phyloP scores from a whole-genome alignment of 202 grass and related monocot genomes.

The Panicum hallii region DNA sequence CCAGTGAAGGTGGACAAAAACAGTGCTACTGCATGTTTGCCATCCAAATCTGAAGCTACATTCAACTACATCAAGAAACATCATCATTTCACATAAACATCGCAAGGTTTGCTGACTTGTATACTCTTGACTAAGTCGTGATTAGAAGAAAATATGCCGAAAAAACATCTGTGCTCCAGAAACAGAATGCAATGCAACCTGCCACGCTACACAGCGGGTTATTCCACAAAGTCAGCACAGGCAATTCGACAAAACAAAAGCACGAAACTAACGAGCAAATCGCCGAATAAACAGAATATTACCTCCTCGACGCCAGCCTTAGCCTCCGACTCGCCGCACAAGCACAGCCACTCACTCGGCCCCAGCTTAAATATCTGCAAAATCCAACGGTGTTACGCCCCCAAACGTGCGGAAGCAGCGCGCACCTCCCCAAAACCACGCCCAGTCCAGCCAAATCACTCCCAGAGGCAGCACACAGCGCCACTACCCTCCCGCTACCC shows the following conservation, averaged over 20 bases:
- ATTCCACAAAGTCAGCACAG: constrained; percentile 16
- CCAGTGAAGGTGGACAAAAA: not conserved
- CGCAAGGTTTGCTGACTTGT: not conserved
- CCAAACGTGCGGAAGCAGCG: not conserved
- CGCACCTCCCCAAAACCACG: not conserved
- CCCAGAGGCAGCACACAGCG: not conserved
- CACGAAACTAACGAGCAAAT: not conserved
- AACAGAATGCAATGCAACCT: constrained; percentile 14
- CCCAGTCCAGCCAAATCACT: not conserved
- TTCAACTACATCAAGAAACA: constrained; percentile 21
- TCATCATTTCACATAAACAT: not conserved
- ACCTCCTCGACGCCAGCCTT: constrained; percentile 66
- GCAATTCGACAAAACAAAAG: not conserved
- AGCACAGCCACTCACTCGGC: constrained; percentile 68
- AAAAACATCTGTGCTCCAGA: not conserved
- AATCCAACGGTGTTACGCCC: constrained; percentile 23
- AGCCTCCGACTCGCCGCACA: constrained; percentile 61
- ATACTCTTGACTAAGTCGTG: not conserved
- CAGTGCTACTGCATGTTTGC: not conserved
- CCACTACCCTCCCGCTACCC: not conserved
- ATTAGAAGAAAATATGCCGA: not conserved
- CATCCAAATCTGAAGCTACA: not conserved
- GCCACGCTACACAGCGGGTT: not conserved
- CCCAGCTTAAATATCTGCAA: constrained; percentile 79
- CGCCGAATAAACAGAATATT: constrained; percentile 20